Percentiles rank a stretch among this genome's conserved stretches.
Conservation (phyloP, 2,329 filamentous ascomycete species). For the Atkinsonella texensis region DNA sequence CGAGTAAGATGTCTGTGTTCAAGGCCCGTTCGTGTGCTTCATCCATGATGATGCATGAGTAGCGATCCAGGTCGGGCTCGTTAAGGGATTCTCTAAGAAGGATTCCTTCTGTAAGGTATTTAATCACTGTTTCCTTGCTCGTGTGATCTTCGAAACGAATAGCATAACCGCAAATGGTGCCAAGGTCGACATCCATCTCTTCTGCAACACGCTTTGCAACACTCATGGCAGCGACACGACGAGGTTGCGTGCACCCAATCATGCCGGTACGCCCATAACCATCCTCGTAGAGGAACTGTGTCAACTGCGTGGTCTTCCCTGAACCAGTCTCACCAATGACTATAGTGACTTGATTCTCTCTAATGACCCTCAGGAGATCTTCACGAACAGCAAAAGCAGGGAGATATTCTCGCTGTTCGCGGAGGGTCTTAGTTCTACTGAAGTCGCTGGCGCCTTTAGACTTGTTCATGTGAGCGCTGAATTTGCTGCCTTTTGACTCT, state of each 20-base stretch:
- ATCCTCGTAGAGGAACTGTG: constrained; percentile 91
- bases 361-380: constrained; percentile 79
- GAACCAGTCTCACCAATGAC: constrained; percentile 96
- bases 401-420: constrained; percentile 84
- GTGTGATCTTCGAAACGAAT: constrained; percentile 99
- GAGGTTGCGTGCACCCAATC: constrained; percentile 93
- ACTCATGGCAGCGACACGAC: constrained; percentile 96
- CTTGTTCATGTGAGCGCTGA: constrained; percentile 82
- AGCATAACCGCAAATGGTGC: constrained; percentile 82
- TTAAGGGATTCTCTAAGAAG: constrained; percentile 85
- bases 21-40: constrained; percentile 94
- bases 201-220: constrained; percentile 96
- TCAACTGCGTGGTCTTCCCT: constrained; percentile 93
- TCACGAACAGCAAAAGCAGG: constrained; percentile 95
- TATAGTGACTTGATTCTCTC: constrained; percentile 94
- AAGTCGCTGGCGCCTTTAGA: constrained; percentile 78
- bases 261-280: constrained; percentile 79
- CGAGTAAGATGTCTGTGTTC: constrained; percentile 96
- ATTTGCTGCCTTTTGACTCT: constrained; percentile 50
- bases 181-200: constrained; percentile 92
- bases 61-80: constrained; percentile 85
- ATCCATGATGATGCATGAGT: constrained; percentile 99
- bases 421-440: constrained; percentile 79
- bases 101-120: constrained; percentile 99
- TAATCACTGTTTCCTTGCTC: constrained; percentile 87